Evolutionary conservation across 176 grass and related monocot species (phyloP).

Genomic region (Rhynchospora tenuis): DNA sequence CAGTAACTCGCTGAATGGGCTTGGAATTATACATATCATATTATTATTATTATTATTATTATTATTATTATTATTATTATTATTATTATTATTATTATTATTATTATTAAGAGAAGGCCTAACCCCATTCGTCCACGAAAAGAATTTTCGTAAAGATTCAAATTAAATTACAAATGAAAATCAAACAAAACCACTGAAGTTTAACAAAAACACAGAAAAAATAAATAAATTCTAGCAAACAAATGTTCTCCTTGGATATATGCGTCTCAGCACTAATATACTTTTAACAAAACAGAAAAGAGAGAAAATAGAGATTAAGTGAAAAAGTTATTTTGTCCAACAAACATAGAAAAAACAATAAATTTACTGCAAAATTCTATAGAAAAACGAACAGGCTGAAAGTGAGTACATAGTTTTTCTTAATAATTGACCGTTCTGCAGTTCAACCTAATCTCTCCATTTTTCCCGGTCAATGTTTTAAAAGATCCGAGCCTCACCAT

Average conservation of each 20-base stretch:
- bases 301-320: not conserved
- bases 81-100: not conserved
- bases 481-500: constrained; percentile 55
- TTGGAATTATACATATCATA: not conserved
- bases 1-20: not conserved
- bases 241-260: not conserved
- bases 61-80: not conserved
- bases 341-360: not conserved
- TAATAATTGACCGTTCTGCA: constrained; percentile 48
- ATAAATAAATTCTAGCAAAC: not conserved
- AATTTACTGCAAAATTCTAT: not conserved
- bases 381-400: not conserved
- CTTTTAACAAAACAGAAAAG: not conserved
- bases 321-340: not conserved
- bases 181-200: not conserved
- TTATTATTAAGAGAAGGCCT: too few relatives aligned
- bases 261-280: not conserved
- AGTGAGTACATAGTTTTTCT: not conserved
- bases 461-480: constrained; percentile 33
- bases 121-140: not conserved
- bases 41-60: not conserved
- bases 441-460: constrained; percentile 42
- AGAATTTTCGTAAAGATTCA: not conserved
- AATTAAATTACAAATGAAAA: not conserved
- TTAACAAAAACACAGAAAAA: not conserved